A percentile compares a stretch with the other conserved stretches of the same genome.
Conservation (phyloP, 495 filamentous ascomycete species). For the Penicillium odoratum region DNA sequence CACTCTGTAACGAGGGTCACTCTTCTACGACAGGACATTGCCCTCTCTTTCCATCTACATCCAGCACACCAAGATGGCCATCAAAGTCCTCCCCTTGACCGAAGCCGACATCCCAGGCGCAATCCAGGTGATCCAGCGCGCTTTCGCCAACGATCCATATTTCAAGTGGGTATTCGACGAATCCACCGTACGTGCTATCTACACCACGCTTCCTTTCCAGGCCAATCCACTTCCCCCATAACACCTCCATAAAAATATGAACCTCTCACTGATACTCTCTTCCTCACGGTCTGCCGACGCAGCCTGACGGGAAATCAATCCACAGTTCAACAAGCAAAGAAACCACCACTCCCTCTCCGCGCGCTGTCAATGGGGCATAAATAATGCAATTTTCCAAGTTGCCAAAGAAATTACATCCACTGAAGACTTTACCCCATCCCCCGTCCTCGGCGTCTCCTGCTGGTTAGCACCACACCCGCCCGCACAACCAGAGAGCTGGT, state of each 20-base stretch:
- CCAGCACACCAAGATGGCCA: constrained; percentile 40
- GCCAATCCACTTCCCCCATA: constrained; percentile 12
- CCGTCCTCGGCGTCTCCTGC: constrained; percentile 63
- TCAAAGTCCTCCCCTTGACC: constrained; percentile 53
- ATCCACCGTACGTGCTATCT: constrained; percentile 42
- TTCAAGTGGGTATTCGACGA: constrained; percentile 62
- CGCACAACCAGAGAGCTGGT: constrained; percentile 51
- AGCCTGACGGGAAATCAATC: background rate
- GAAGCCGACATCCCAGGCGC: constrained; percentile 61
- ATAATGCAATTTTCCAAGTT: constrained; percentile 64
- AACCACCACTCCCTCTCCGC: constrained; percentile 58
- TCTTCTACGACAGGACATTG: background rate
- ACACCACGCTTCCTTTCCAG: too few relatives aligned
- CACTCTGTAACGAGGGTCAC: background rate
- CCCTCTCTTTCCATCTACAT: background rate
- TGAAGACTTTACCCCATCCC: constrained; percentile 18
- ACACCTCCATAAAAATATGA: constrained; percentile 10
- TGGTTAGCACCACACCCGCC: constrained; percentile 57
- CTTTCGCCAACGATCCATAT: constrained; percentile 64
- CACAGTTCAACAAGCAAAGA: constrained; percentile 51
- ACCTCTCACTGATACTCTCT: too few relatives aligned
- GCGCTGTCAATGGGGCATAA: constrained; percentile 64
- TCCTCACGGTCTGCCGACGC: background rate
- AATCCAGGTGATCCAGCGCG: constrained; percentile 52
- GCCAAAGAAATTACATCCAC: constrained; percentile 47